A percentile compares a stretch with the other conserved stretches of the same genome.
Conservation (phyloP, 345 rosid species). For the Salix exigua region DNA sequence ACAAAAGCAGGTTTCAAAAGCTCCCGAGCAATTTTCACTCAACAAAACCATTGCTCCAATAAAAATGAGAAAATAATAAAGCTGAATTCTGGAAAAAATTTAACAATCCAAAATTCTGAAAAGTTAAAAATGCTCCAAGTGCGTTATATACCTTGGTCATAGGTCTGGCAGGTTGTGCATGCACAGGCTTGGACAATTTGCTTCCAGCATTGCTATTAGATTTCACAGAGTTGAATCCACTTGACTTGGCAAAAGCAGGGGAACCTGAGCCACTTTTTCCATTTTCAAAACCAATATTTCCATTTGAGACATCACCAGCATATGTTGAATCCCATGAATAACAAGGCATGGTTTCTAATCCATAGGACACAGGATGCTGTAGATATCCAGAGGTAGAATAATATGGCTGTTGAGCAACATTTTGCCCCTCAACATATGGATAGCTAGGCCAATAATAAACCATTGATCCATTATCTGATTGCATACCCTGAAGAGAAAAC, state of each 20-base stretch:
- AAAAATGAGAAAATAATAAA: not conserved
- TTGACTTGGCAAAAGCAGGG: conserved; percentile 23
- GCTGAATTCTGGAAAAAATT: not conserved
- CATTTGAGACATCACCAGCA: conserved; percentile 35
- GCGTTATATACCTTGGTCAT: conserved; percentile 41
- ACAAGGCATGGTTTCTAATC: conserved; percentile 41
- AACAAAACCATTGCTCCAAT: not conserved
- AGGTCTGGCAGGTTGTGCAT: conserved; percentile 31
- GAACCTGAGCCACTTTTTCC: conserved; percentile 28
- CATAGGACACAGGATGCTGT: conserved; percentile 42
- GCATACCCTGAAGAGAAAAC: conserved; percentile 36
- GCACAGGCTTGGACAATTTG: conserved; percentile 29
- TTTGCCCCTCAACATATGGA: conserved; percentile 44
- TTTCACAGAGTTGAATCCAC: conserved; percentile 26
- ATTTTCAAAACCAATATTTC: conserved; percentile 36
- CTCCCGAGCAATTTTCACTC: not conserved
- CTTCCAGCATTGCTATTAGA: conserved; percentile 30
- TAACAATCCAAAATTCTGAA: not conserved
- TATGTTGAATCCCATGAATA: conserved; percentile 49
- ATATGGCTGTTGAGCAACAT: conserved; percentile 41
- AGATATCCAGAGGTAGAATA: conserved; percentile 37
- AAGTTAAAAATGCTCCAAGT: not conserved
- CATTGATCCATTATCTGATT: conserved; percentile 45
- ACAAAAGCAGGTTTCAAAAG: too few relatives aligned
- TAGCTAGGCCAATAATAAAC: conserved; percentile 48